A percentile compares a stretch with the other conserved stretches of the same genome.
phyloP scores from a whole-genome alignment of 352 stramenopile species.

The Globisporangium ultimum region DNA sequence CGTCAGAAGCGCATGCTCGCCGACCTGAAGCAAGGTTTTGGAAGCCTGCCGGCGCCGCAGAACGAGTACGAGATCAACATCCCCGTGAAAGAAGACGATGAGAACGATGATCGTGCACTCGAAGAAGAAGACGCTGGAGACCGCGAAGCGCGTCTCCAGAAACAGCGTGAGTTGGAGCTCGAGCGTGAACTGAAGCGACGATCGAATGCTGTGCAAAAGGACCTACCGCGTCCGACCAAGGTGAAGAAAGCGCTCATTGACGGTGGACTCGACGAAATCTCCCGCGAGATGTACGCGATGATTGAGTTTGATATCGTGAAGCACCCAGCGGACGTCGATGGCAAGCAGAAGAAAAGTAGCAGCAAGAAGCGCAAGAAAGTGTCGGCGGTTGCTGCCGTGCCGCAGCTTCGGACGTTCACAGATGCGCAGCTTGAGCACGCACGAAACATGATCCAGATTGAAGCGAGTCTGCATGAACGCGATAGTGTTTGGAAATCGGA shows the following conservation, averaged over 20 bases:
- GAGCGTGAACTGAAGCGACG: slow-evolving; percentile 63
- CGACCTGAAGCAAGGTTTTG: slow-evolving; percentile 70
- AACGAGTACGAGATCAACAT: slow-evolving; percentile 85
- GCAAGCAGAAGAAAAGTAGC: slow-evolving; percentile 45
- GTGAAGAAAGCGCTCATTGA: slow-evolving; percentile 53
- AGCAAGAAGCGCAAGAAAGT: slow-evolving; percentile 62
- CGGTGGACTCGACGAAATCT: slow-evolving; percentile 31
- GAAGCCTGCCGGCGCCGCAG: slow-evolving; percentile 68
- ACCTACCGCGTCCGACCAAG: slow-evolving; percentile 66
- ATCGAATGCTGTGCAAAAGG: slow-evolving; percentile 62
- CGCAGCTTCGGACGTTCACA: slow-evolving; percentile 39
- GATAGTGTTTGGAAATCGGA: slow-evolving; percentile 38
- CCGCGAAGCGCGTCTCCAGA: slow-evolving; percentile 55
- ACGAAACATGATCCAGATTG: slow-evolving; percentile 76
- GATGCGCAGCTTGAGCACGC: slow-evolving; percentile 66
- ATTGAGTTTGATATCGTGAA: slow-evolving; percentile 60
- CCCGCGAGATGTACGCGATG: slow-evolving; percentile 64
- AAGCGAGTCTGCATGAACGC: slow-evolving; percentile 47
- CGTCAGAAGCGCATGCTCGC: slow-evolving; percentile 46
- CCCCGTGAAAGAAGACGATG: slow-evolving; percentile 49
- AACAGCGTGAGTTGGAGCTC: slow-evolving; percentile 39
- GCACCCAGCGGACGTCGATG: slow-evolving; percentile 32
- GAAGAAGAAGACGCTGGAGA: slow-evolving; percentile 79
- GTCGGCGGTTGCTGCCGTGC: slow-evolving; percentile 15
- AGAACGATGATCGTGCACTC: slow-evolving; percentile 19